Evolutionary conservation across 1,284 basidiomycete species (phyloP), one percentile per base, ranked within the genome.

Genomic region (Austroboletus novae-zelandiae): DNA sequence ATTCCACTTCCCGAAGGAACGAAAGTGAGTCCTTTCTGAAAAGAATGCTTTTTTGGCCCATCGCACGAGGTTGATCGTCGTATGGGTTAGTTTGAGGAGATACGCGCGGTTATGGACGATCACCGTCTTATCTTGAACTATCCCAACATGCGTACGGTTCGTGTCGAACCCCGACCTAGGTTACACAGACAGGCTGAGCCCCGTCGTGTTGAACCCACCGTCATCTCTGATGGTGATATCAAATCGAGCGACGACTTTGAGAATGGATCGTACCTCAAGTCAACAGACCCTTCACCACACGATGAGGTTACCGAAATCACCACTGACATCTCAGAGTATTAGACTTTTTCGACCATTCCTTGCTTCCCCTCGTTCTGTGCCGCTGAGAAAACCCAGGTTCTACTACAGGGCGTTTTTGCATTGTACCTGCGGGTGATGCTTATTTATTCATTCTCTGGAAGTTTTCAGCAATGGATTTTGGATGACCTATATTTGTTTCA

Each of bases 81-180:
- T 32, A 8, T 47, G 40, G n/a, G 35, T 44, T 54, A 87, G 84
- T 86, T 86, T 54, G 81, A 85, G 57, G 82, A 86, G 60, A 76
- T 88, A 51, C 76, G 74, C 40, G 83, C 84, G 11, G 74, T 78
- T 18, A 80, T 82, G 74, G 79, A 80, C 52, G 77, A 76, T 53
- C 75, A 74, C 54, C 74, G 71, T 53, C 73, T 88, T 36, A 76
- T 76, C 52, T 65, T 88, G 58, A 78, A 78, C 61, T 86, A 86
- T 58, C 85, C 85, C 37, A 86, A 84, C 60, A 76, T 80, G 72
- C 78, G 78, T 47, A 78, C 74, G 40, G 70, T 76, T 53, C 71
- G 76, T 57, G 74, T 78, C 34, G 79, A 80, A 52, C 67, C 68
- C 31, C 65, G 67, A 40, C 52, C 52, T 30, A 52, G 56, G 39